These are phyloP conservation scores for Penicillium steckii DNA, from an alignment of 495 filamentous ascomycete species.

Conservation along the genomic window DNA sequence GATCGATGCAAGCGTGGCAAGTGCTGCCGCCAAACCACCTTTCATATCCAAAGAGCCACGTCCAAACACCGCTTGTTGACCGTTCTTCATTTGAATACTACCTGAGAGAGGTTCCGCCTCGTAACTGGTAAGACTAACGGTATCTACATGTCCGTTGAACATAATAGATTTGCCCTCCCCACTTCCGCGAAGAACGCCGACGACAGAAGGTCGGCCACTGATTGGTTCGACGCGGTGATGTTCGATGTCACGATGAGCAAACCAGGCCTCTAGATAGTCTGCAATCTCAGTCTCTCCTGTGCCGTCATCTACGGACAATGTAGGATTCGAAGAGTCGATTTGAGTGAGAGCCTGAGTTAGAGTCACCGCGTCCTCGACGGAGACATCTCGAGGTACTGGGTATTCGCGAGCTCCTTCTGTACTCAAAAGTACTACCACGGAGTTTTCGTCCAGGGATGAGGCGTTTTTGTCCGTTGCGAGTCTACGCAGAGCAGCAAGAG, in stretches of 20 bases:
- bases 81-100: conserved; percentile 26
- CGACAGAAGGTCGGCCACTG: conserved; percentile 42
- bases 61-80: conserved; percentile 37
- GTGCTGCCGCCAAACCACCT: conserved; percentile 40
- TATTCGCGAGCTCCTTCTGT: conserved; percentile 50
- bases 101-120: conserved; percentile 42
- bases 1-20: conserved; percentile 32
- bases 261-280: conserved; percentile 41
- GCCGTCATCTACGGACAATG: conserved; percentile 34
- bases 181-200: conserved; percentile 41
- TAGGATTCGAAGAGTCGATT: conserved; percentile 47
- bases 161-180: conserved; percentile 47
- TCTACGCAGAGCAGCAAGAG: conserved; percentile 55
- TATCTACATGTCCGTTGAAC: conserved; percentile 52
- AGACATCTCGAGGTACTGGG: conserved; percentile 27
- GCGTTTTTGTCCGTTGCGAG: conserved; percentile 27
- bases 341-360: conserved; percentile 39
- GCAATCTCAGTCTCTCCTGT: conserved; percentile 42
- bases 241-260: conserved; percentile 46
- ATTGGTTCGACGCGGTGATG: conserved; percentile 41
- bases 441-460: conserved; percentile 36
- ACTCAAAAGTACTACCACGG: conserved; percentile 54
- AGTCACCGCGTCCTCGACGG: conserved; percentile 31
- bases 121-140: conserved; percentile 44
- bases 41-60: conserved; percentile 50